A percentile compares a stretch with the other conserved stretches of the same genome.
These are phyloP conservation scores for Hamiltosporidium magnivora DNA, from an alignment of 371 early-diverging fungal species.

Conservation along the genomic window DNA sequence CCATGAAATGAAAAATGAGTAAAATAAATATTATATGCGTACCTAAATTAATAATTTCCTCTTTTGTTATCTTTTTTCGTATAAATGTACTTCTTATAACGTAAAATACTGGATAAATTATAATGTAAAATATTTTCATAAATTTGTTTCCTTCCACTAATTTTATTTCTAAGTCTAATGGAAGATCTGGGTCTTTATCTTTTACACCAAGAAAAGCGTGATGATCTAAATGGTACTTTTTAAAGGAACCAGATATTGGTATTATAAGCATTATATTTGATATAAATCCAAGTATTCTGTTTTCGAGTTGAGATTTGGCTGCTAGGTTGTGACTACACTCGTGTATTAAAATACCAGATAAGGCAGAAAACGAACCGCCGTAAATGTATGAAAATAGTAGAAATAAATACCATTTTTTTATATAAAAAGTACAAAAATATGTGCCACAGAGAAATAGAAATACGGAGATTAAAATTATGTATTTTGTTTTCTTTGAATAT, in stretches of 20 bases:
- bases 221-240: conserved; percentile 82
- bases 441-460: not conserved
- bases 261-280: conserved; percentile 63
- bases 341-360: conserved; percentile 62
- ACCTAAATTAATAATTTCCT: conserved; percentile 66
- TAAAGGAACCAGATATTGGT: conserved; percentile 67
- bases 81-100: conserved; percentile 69
- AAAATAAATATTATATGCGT: conserved; percentile 61
- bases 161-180: conserved; percentile 68
- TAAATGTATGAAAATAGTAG: conserved; percentile 4
- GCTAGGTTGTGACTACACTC: conserved; percentile 74
- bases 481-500: not conserved
- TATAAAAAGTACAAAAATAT: not conserved
- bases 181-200: conserved; percentile 82
- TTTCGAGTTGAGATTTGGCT: conserved; percentile 60
- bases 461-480: not conserved
- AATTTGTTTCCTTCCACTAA: conserved; percentile 59
- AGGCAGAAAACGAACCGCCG: conserved; percentile 61
- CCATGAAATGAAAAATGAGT: conserved; percentile 60
- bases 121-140: conserved; percentile 65
- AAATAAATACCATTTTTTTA: not conserved
- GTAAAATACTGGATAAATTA: conserved; percentile 74
- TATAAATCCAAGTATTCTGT: conserved; percentile 66
- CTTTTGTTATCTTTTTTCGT: conserved; percentile 61
- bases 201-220: conserved; percentile 82